Percentiles rank a stretch among this genome's conserved stretches.
These are phyloP conservation scores for Colletotrichum gigasporum DNA, from an alignment of 2,329 filamentous ascomycete species.

Conservation along the genomic window DNA sequence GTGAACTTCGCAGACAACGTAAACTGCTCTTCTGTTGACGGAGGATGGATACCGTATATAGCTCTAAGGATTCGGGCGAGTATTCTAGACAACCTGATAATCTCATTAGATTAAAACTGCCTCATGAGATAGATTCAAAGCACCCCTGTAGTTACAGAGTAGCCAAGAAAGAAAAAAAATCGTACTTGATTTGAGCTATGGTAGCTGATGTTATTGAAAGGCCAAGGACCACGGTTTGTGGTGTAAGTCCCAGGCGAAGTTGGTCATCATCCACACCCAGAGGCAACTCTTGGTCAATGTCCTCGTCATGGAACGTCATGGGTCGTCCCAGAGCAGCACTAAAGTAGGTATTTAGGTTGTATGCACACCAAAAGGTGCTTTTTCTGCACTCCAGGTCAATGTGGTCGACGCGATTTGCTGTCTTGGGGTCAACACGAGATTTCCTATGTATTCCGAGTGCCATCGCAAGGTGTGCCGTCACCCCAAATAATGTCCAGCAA, in stretches of 20 bases:
- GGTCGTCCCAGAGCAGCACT: slow-evolving; percentile 70
- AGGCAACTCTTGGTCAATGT: slow-evolving; percentile 70
- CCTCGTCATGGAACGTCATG: slow-evolving; percentile 69
- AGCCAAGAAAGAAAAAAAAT: not conserved
- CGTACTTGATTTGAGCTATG: slow-evolving; percentile 45
- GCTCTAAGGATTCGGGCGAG: slow-evolving; percentile 44
- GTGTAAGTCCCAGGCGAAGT: slow-evolving; percentile 33
- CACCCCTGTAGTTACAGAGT: too few species aligned
- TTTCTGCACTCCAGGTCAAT: slow-evolving; percentile 49
- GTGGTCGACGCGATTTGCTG: slow-evolving; percentile 27
- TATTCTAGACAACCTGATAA: slow-evolving; percentile 43
- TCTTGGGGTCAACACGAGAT: not conserved
- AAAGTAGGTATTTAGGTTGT: slow-evolving; percentile 71
- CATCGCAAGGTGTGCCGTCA: slow-evolving; percentile 46
- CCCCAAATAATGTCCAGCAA: slow-evolving; percentile 56
- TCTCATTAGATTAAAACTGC: not conserved
- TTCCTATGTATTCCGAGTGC: slow-evolving; percentile 38
- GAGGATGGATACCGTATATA: slow-evolving; percentile 45
- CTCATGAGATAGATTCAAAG: not conserved
- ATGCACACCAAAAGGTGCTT: slow-evolving; percentile 70
- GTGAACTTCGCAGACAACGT: slow-evolving; percentile 40
- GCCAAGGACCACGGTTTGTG: not conserved
- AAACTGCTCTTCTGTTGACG: slow-evolving; percentile 37
- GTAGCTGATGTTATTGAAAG: slow-evolving; percentile 43
- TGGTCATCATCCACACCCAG: slow-evolving; percentile 59